Evolutionary conservation across 2,329 filamentous ascomycete species (phyloP), one percentile per base, ranked within the genome.

Genomic region (Beauveria australis): DNA sequence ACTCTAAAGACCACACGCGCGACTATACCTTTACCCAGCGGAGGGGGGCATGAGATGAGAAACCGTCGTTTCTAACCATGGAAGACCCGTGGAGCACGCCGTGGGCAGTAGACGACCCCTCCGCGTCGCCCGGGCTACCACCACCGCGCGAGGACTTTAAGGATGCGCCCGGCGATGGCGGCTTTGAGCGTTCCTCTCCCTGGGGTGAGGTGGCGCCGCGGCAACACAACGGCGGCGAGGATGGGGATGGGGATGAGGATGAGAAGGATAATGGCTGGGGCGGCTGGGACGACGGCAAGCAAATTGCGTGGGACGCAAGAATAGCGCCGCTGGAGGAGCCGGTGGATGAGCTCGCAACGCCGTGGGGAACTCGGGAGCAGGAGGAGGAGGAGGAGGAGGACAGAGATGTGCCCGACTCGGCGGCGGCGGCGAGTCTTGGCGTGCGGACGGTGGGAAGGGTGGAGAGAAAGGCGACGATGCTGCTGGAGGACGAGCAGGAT

Each of bases 21-120:
- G 30, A 33, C 12, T 12, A 33, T 33, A 14, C 12, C 14, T 33
- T 33, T 33, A 46, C 47, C 8, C 16, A 28, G 40, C n/a, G 40
- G 16, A 8, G 18, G 40, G 40, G 40, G 6, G 7, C 26, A 59
- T 60, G 57, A 53, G 10, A 53, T 60, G 57, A 47, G 22, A 47
- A 43, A 22, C 47, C 19, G 12, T 33, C 30, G 5, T 19, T 14
- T 18, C 3, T 9, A 70, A 74, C 69, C 64, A 85, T 85, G 82
- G 82, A 85, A 71, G 81, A 85, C 81, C 82, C 82, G 67, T 85
- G 82, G 82, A 80, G 79, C 72, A 84, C 81, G 66, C 82, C 82
- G 72, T 85, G 82, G 82, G 77, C 79, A 62, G 75, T 75, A 62
- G 69, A 72, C 55, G 63, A 67, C 61, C 66, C 70, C 16, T 53